These are phyloP conservation scores for barrel medic (Medicago truncatula) DNA, from an alignment of 306 rosid genomes.

Conservation along the genomic window DNA sequence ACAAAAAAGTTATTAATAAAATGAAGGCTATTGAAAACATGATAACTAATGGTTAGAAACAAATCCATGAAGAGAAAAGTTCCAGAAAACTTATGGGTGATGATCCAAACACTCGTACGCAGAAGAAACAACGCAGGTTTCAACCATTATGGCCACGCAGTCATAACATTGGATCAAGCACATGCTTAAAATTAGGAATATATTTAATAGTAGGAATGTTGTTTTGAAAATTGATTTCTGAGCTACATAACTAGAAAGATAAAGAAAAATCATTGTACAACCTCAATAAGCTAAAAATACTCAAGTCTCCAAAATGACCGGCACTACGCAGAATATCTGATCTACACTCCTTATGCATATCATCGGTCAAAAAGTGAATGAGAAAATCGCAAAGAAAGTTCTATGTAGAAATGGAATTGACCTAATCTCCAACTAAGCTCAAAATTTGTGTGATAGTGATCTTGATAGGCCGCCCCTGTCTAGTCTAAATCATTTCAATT, in stretches of 20 bases:
- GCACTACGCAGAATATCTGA: conserved; percentile 39
- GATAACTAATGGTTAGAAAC: background rate
- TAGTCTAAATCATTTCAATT: conserved; percentile 49
- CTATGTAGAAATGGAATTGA: conserved; percentile 33
- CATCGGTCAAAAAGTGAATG: conserved; percentile 31
- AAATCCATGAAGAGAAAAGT: background rate
- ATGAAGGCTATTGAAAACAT: background rate
- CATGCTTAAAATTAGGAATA: conserved; percentile 4
- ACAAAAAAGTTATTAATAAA: background rate
- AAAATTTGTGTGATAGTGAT: conserved; percentile 47
- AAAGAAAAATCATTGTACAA: conserved; percentile 40
- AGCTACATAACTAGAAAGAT: conserved; percentile 5
- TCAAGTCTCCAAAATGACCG: conserved; percentile 38
- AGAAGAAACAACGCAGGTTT: background rate
- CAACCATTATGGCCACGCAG: background rate
- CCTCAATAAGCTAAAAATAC: conserved; percentile 38
- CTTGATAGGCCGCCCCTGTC: conserved; percentile 42
- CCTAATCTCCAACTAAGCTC: conserved; percentile 49
- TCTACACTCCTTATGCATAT: conserved; percentile 48
- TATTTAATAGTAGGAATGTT: background rate
- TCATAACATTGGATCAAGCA: conserved; percentile 3
- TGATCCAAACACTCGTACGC: background rate
- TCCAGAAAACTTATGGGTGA: background rate
- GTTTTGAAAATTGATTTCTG: background rate
- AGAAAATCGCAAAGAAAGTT: conserved; percentile 34